A percentile compares a stretch with the other conserved stretches of the same genome.
phyloP scores from a whole-genome alignment of 306 rosid species.

The Corylus avellana region DNA sequence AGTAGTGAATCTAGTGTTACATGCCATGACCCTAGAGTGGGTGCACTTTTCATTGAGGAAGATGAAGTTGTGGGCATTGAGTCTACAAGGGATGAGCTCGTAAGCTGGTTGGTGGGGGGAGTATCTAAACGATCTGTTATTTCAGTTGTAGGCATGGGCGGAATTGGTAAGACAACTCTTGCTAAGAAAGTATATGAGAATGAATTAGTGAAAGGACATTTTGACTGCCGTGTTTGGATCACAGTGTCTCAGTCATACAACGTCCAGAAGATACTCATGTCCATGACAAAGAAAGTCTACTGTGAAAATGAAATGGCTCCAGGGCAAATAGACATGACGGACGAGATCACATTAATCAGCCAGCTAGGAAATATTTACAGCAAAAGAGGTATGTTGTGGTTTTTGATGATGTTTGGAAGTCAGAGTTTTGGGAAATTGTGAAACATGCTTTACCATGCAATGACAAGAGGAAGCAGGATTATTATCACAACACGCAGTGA shows the following conservation, averaged over 20 bases:
- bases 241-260: constrained; percentile 1
- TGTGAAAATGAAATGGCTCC: neutral
- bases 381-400: constrained; percentile 2
- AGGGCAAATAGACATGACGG: neutral
- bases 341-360: neutral
- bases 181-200: constrained; percentile 2
- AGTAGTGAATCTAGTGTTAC: neutral
- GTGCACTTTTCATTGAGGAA: constrained; percentile 3
- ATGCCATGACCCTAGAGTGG: constrained; percentile 3
- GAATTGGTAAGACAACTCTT: constrained; percentile 6
- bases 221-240: constrained; percentile 1
- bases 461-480: neutral
- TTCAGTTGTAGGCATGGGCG: neutral
- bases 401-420: constrained; percentile 3
- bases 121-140: neutral
- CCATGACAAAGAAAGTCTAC: neutral
- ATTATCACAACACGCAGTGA: neutral
- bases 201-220: neutral
- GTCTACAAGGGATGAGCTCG: neutral
- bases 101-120: neutral
- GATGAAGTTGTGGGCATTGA: neutral
- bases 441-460: constrained; percentile 6
- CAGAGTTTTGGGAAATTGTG: neutral
- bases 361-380: neutral
- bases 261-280: neutral